Conservation (phyloP, 352 stramenopile genomes). For the Halophytophthora polymorphica region DNA sequence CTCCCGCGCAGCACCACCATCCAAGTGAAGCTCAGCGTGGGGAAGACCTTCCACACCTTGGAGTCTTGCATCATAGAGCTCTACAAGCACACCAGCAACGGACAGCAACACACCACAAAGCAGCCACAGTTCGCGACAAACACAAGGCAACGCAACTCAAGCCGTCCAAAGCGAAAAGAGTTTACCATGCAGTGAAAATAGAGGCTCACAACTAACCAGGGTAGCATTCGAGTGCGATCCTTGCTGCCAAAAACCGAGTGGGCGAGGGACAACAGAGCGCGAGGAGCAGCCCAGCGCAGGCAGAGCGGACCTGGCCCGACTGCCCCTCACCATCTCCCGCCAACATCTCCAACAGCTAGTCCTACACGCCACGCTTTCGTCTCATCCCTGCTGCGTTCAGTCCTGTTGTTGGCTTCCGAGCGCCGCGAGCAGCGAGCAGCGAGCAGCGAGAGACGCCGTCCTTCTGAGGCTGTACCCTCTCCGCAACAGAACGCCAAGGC, state of each 20-base stretch:
- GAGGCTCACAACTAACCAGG: constrained; percentile 47
- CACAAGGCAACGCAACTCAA: not conserved
- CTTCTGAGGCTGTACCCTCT: constrained; percentile 9
- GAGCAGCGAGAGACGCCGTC: not conserved
- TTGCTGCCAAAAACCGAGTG: constrained; percentile 29
- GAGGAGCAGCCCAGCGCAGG: constrained; percentile 7
- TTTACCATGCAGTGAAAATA: constrained; percentile 33
- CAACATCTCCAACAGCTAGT: constrained; percentile 26
- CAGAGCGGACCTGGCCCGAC: constrained; percentile 5
- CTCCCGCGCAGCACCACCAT: constrained; percentile 6
- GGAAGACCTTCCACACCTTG: not conserved
- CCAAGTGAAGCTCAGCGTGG: constrained; percentile 3
- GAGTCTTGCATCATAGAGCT: not conserved
- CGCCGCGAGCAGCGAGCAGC: constrained; percentile 3
- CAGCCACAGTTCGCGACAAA: constrained; percentile 6
- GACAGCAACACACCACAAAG: constrained; percentile 7
- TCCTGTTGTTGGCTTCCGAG: constrained; percentile 4
- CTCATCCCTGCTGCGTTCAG: constrained; percentile 23
- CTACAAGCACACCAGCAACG: not conserved
- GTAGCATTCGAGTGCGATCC: constrained; percentile 36
- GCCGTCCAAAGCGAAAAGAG: constrained; percentile 30
- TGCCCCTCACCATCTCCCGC: constrained; percentile 15
- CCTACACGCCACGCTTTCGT: constrained; percentile 16
- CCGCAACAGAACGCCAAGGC: constrained; percentile 12
- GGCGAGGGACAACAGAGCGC: constrained; percentile 8